phyloP scores from a whole-genome alignment of 108 stramenopile genomes.

The Phaeodactylum tricornutum region DNA sequence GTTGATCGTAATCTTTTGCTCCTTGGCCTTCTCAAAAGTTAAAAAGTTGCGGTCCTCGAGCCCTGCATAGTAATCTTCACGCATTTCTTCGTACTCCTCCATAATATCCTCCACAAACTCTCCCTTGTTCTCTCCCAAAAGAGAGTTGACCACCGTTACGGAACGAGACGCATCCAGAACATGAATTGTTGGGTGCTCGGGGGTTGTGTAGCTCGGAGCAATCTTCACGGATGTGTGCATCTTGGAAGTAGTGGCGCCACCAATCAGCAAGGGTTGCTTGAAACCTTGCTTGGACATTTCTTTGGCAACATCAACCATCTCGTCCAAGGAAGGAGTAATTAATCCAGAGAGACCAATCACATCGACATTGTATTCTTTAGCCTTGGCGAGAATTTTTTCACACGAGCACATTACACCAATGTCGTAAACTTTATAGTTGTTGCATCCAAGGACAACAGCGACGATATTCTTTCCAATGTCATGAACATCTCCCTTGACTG shows the following conservation, averaged over 20 bases:
- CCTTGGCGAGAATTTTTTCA: slow-evolving; percentile 91
- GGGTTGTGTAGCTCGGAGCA: slow-evolving; percentile 87
- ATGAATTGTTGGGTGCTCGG: slow-evolving; percentile 95
- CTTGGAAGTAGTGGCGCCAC: slow-evolving; percentile 98
- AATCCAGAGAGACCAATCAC: slow-evolving; percentile 97
- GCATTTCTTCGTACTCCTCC: slow-evolving; percentile 94
- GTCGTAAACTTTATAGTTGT: slow-evolving; percentile 99
- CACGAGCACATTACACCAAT: slow-evolving; percentile 98
- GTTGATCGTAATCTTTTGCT: slow-evolving; percentile 79
- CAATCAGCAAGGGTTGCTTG: slow-evolving; percentile 94
- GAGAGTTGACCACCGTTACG: slow-evolving; percentile 92
- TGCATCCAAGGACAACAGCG: slow-evolving; percentile 98
- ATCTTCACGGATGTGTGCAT: slow-evolving; percentile 99
- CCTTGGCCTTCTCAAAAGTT: slow-evolving; percentile 82
- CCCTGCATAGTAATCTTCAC: slow-evolving; percentile 96
- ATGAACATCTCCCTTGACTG: slow-evolving; percentile 99
- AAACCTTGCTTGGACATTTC: slow-evolving; percentile 92
- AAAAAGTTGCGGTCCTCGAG: slow-evolving; percentile 94
- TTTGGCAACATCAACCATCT: slow-evolving; percentile 99
- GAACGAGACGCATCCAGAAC: slow-evolving; percentile 97
- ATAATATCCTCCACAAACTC: slow-evolving; percentile 90
- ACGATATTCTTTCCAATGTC: slow-evolving; percentile 99
- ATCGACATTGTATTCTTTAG: slow-evolving; percentile 91
- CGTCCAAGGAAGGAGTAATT: slow-evolving; percentile 98
- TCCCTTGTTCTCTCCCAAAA: slow-evolving; percentile 78